phyloP scores from a whole-genome alignment of 2,329 filamentous ascomycete genomes.

The Fusarium albosuccineum region DNA sequence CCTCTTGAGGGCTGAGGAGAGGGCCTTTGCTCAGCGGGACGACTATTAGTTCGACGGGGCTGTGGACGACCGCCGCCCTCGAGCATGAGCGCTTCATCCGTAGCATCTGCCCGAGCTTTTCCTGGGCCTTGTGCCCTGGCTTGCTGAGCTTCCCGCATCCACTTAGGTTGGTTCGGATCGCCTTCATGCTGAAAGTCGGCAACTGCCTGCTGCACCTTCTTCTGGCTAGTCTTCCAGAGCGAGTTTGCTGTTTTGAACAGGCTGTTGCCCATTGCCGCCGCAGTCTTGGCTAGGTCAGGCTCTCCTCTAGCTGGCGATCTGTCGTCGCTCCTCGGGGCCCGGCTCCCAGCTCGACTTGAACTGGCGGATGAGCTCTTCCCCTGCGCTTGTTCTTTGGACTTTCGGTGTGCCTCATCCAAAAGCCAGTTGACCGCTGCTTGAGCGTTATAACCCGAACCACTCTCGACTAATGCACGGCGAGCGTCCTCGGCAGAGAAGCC shows the following conservation, averaged over 20 bases:
- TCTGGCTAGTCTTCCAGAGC: constrained; percentile 94
- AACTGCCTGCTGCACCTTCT: constrained; percentile 91
- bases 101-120: constrained; percentile 58
- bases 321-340: constrained; percentile 58
- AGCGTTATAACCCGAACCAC: constrained; percentile 82
- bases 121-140: constrained; percentile 54
- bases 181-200: constrained; percentile 81
- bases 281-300: constrained; percentile 82
- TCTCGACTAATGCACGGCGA: constrained; percentile 82
- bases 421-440: constrained; percentile 91
- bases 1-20: constrained; percentile 58
- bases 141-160: constrained; percentile 85
- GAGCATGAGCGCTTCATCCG: constrained; percentile 84
- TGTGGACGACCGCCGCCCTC: constrained; percentile 75
- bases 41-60: constrained; percentile 44
- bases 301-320: constrained; percentile 69
- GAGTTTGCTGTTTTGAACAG: constrained; percentile 95
- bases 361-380: constrained; percentile 62
- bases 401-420: constrained; percentile 88
- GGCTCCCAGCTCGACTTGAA: constrained; percentile 39
- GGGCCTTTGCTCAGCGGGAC: constrained; percentile 45
- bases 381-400: constrained; percentile 79
- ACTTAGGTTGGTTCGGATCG: constrained; percentile 87
- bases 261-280: constrained; percentile 84
- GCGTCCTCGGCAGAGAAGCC: constrained; percentile 90